Percentiles rank a stretch among this genome's conserved stretches.
phyloP scores from a whole-genome alignment of 139 green algal genomes.

The Trebouxia sp. region DNA sequence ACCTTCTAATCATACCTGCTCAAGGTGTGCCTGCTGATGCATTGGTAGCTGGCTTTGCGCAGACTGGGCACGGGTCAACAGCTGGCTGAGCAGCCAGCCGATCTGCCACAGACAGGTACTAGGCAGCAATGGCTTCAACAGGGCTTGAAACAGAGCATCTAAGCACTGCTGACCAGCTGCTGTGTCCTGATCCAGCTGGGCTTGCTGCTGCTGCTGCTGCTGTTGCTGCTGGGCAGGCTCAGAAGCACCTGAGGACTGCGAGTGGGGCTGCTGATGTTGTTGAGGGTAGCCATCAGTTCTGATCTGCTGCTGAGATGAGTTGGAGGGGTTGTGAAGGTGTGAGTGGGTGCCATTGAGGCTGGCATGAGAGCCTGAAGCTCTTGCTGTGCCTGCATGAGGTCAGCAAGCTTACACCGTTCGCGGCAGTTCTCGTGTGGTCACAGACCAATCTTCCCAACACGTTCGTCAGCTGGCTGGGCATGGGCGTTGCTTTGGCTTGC shows the following conservation, averaged over 20 bases:
- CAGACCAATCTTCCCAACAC: too few species aligned
- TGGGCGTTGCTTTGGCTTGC: too few species aligned
- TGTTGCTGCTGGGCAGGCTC: neutral
- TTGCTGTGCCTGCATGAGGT: neutral
- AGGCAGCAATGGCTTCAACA: constrained; percentile 55
- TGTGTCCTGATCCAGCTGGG: neutral
- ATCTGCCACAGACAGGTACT: constrained; percentile 48
- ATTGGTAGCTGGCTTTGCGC: neutral
- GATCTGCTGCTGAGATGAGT: too few species aligned
- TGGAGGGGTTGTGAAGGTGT: neutral
- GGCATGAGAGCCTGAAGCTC: neutral
- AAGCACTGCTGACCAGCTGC: constrained; percentile 18
- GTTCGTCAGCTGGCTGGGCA: too few species aligned
- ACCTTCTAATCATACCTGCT: too few species aligned
- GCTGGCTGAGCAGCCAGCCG: constrained; percentile 59
- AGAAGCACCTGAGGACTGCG: neutral
- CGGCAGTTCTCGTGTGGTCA: too few species aligned
- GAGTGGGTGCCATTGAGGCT: neutral
- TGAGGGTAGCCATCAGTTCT: neutral
- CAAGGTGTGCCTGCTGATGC: neutral
- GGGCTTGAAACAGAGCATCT: constrained; percentile 48
- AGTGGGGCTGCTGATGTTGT: neutral
- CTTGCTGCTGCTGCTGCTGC: neutral
- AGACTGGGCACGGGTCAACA: constrained; percentile 41
- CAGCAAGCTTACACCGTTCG: too few species aligned